phyloP scores from a whole-genome alignment of 129 eudicot species.

The Silybum marianum region DNA sequence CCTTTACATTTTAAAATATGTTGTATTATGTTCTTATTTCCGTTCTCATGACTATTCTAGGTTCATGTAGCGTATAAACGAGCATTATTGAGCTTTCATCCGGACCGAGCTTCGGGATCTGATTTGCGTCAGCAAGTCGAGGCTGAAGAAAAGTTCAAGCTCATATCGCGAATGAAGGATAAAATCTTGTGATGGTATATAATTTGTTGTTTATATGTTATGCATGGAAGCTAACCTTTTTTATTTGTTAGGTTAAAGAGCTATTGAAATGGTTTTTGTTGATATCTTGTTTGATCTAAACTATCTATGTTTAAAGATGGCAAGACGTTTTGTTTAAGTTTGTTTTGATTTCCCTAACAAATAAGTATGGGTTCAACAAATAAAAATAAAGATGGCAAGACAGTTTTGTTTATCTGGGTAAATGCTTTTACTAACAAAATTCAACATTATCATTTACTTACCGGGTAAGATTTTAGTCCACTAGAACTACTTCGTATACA shows the following conservation, averaged over 20 bases:
- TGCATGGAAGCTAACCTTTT: neutral
- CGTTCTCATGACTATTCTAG: constrained; percentile 37
- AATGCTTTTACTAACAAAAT: too few relatives aligned
- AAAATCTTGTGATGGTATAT: constrained; percentile 33
- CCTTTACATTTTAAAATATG: neutral
- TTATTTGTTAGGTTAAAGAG: neutral
- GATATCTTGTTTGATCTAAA: neutral
- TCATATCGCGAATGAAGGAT: constrained; percentile 68
- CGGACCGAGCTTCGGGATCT: constrained; percentile 56
- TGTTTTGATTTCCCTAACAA: neutral
- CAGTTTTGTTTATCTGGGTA: too few relatives aligned
- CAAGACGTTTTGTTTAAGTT: neutral
- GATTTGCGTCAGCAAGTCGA: constrained; percentile 69
- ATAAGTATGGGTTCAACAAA: neutral
- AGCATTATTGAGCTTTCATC: constrained; percentile 71
- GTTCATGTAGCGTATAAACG: constrained; percentile 68
- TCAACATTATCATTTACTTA: too few relatives aligned
- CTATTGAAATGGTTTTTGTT: neutral
- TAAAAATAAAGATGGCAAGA: too few relatives aligned
- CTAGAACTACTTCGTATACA: too few relatives aligned
- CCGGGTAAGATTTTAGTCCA: too few relatives aligned
- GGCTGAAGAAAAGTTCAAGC: constrained; percentile 87
- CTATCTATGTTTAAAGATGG: neutral
- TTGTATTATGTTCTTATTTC: neutral
- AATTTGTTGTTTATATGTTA: constrained; percentile 33